phyloP scores from a whole-genome alignment of 2,329 filamentous ascomycete genomes.

The Apiospora malaysiana region DNA sequence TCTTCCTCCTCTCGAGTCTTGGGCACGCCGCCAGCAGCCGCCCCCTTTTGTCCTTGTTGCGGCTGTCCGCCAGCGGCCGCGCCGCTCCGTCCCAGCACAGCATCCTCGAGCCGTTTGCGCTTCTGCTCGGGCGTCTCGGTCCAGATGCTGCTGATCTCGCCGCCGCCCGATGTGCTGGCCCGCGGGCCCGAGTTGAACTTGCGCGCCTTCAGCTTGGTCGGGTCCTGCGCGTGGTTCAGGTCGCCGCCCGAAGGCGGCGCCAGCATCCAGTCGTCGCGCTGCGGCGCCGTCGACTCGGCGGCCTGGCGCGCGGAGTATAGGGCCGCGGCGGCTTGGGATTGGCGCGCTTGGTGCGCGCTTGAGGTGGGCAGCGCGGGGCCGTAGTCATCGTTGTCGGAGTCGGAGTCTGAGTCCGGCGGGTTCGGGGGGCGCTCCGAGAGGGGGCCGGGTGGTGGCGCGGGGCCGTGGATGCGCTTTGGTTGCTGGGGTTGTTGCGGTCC shows the following conservation, averaged over 20 bases:
- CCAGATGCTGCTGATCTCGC: conserved; percentile 75
- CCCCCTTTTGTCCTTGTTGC: conserved; percentile 27
- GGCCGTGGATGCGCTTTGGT: conserved; percentile 45
- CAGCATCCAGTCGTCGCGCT: conserved; percentile 88
- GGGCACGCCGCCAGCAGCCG: conserved; percentile 47
- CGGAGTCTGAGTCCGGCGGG: conserved; percentile 34
- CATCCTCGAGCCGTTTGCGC: conserved; percentile 77
- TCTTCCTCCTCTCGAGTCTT: conserved; percentile 62
- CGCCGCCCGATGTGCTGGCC: conserved; percentile 40
- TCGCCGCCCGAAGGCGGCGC: conserved; percentile 65
- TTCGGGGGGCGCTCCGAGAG: conserved; percentile 45
- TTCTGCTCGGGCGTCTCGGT: conserved; percentile 92
- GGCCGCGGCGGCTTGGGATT: conserved; percentile 37
- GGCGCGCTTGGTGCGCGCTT: conserved; percentile 35
- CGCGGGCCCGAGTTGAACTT: conserved; percentile 76
- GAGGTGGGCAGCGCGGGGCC: conserved; percentile 64
- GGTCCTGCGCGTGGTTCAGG: conserved; percentile 70
- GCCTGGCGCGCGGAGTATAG: conserved; percentile 37
- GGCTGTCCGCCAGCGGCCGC: conserved; percentile 44
- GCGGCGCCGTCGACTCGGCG: conserved; percentile 50
- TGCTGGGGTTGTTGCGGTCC: conserved; percentile 31
- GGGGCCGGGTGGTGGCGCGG: conserved; percentile 49
- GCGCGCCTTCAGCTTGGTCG: conserved; percentile 80
- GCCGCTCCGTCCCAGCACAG: conserved; percentile 77
- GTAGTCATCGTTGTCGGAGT: conserved; percentile 58